Conservation (phyloP, 116 monocot genomes). For the Iris pallida region DNA sequence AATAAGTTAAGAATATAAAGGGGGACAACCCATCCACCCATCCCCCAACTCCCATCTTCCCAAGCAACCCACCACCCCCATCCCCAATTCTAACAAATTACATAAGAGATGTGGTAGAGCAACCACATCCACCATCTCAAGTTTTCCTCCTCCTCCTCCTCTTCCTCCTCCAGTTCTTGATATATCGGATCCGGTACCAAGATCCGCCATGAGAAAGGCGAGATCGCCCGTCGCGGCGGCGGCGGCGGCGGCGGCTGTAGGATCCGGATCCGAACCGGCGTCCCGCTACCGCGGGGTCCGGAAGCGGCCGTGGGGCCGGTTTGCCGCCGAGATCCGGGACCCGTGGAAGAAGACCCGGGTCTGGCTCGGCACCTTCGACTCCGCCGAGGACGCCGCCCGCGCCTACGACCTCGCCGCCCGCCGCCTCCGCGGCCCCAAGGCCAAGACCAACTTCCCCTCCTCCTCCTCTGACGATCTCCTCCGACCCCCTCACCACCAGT, state of each 20-base stretch:
- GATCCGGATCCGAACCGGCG: not conserved
- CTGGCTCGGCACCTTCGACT: conserved; percentile 83
- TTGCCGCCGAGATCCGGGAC: conserved; percentile 11
- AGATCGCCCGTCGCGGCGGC: too few species aligned
- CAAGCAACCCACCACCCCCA: too few species aligned
- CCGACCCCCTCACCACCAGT: not conserved
- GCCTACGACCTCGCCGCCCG: conserved; percentile 45
- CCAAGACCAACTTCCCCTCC: not conserved
- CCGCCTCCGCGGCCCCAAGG: not conserved
- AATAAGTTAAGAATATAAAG: too few species aligned
- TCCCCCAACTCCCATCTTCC: too few species aligned
- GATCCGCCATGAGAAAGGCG: too few species aligned
- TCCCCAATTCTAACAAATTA: too few species aligned
- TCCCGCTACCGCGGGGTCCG: conserved; percentile 10
- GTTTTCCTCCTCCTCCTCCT: too few species aligned
- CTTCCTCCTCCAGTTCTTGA: too few species aligned
- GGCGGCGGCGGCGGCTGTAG: not conserved
- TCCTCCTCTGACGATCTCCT: not conserved
- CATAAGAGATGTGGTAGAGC: too few species aligned
- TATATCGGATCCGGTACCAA: too few species aligned
- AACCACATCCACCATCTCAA: too few species aligned
- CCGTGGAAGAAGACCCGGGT: conserved; percentile 16
- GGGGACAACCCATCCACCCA: too few species aligned
- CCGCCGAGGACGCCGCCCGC: conserved; percentile 67
- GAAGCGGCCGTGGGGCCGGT: conserved; percentile 6